Percentiles rank a stretch among this genome's conserved stretches.
phyloP scores from a whole-genome alignment of 2,329 filamentous ascomycete genomes.

The Chalaropsis ovoidea region DNA sequence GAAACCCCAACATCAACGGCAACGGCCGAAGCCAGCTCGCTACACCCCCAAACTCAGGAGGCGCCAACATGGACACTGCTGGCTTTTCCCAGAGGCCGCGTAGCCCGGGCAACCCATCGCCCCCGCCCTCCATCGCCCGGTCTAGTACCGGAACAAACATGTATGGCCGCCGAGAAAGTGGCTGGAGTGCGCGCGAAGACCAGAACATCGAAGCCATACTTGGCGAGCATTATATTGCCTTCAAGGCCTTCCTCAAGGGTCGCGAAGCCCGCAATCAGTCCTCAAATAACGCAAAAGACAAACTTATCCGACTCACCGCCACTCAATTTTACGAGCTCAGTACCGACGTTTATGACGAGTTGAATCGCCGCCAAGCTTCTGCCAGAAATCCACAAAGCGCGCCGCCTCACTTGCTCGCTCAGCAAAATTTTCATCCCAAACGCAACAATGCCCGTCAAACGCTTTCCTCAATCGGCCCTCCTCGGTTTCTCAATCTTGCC shows the following conservation, averaged over 20 bases:
- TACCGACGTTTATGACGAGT: constrained; percentile 93
- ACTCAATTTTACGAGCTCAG: constrained; percentile 96
- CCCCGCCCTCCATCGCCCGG: constrained; percentile 75
- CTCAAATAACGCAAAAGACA: constrained; percentile 85
- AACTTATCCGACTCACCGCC: constrained; percentile 75
- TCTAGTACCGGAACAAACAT: constrained; percentile 70
- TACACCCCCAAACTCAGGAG: constrained; percentile 60
- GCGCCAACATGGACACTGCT: constrained; percentile 53
- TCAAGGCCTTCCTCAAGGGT: constrained; percentile 67
- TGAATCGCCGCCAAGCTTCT: constrained; percentile 71
- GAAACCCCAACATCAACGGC: constrained; percentile 44
- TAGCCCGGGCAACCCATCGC: constrained; percentile 59
- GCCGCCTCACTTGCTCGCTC: constrained; percentile 72
- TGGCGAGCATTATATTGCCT: constrained; percentile 67
- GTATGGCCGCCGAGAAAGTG: constrained; percentile 58
- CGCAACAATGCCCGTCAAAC: constrained; percentile 96
- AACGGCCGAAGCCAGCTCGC: constrained; percentile 50
- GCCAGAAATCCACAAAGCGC: constrained; percentile 46
- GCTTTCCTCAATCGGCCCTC: constrained; percentile 75
- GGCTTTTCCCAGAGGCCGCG: constrained; percentile 46
- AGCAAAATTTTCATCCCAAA: constrained; percentile 86
- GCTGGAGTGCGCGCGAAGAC: constrained; percentile 51
- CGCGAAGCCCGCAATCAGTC: constrained; percentile 60
- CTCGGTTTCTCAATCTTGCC: constrained; percentile 80
- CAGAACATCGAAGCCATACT: constrained; percentile 49